Evolutionary conservation across 1,139 yeast genomes (phyloP).

Genomic region (Geotrichum histeridarum): DNA sequence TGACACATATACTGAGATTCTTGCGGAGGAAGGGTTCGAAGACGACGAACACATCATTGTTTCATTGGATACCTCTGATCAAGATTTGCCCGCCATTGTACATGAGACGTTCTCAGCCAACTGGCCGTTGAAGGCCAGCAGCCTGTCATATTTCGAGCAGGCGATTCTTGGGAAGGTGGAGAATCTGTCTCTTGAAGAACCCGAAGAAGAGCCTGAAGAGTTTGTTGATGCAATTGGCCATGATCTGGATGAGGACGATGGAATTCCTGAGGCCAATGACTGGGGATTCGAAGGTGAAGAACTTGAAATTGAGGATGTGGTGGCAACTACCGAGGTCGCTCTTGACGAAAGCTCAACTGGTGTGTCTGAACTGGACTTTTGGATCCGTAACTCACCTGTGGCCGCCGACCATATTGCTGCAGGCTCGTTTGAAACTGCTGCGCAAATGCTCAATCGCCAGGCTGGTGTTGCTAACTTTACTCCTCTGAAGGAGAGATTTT

Average conservation of each 20-base stretch:
- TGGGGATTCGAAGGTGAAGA: conserved; percentile 46
- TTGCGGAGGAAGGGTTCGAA: conserved; percentile 56
- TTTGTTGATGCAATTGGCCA: conserved; percentile 24
- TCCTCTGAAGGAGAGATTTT: conserved; percentile 76
- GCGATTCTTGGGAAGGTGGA: conserved; percentile 79
- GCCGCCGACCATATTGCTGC: conserved; percentile 95
- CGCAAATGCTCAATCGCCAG: conserved; percentile 84
- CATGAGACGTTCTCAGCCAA: conserved; percentile 46
- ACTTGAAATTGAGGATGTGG: conserved; percentile 57
- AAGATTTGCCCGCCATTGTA: conserved; percentile 40
- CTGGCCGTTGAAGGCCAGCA: conserved; percentile 81
- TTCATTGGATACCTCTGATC: conserved; percentile 40
- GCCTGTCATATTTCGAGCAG: conserved; percentile 75
- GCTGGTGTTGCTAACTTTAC: conserved; percentile 80
- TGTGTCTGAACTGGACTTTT: conserved; percentile 62
- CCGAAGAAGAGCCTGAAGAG: conserved; percentile 19
- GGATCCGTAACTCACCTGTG: conserved; percentile 86
- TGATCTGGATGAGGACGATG: conserved; percentile 37
- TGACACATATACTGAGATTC: conserved; percentile 65
- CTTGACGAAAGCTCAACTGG: conserved; percentile 39
- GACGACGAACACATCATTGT: conserved; percentile 57
- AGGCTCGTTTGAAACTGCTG: conserved; percentile 94
- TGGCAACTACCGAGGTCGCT: conserved; percentile 35
- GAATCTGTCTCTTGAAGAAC: conserved; percentile 51
- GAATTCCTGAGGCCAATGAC: conserved; percentile 25